A percentile compares a stretch with the other conserved stretches of the same genome.
Evolutionary conservation across 495 filamentous ascomycete species (phyloP).

Genomic region (Viridothelium virens): DNA sequence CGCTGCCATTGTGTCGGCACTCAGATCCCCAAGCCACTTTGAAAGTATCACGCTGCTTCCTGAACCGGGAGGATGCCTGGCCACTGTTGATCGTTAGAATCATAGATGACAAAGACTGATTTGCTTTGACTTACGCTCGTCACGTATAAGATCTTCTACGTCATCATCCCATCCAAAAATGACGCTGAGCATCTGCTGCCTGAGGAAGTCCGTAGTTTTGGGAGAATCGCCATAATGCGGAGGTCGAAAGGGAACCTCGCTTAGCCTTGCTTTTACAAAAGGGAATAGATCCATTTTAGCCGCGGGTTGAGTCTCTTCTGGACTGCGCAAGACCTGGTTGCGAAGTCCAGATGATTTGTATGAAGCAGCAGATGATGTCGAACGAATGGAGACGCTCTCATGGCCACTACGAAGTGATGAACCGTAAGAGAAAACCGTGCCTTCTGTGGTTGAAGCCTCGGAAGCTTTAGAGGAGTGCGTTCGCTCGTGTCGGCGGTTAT

Average conservation of each 20-base stretch:
- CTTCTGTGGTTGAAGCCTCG: constrained; percentile 43
- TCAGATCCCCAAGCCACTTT: constrained; percentile 87
- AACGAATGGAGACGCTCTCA: constrained; percentile 57
- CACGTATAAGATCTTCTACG: constrained; percentile 70
- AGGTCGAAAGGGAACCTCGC: constrained; percentile 69
- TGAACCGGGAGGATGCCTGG: constrained; percentile 61
- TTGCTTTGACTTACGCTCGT: constrained; percentile 56
- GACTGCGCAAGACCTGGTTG: constrained; percentile 68
- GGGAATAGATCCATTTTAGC: constrained; percentile 57
- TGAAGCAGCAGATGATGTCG: constrained; percentile 57
- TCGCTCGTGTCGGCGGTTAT: constrained; percentile 49
- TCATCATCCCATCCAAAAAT: constrained; percentile 95
- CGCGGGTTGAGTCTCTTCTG: constrained; percentile 46
- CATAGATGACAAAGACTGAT: constrained; percentile 11
- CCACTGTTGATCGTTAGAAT: constrained; percentile 40
- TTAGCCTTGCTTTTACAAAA: constrained; percentile 63
- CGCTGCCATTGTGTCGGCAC: constrained; percentile 71
- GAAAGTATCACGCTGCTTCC: constrained; percentile 69
- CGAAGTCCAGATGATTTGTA: constrained; percentile 63
- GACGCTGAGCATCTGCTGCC: constrained; percentile 83
- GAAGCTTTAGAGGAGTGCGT: constrained; percentile 42
- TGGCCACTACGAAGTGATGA: constrained; percentile 47
- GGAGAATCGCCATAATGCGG: constrained; percentile 54
- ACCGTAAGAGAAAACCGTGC: constrained; percentile 57
- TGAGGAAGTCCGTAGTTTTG: constrained; percentile 74